phyloP scores from a whole-genome alignment of 345 rosid species.

The Eucalyptus coolabah region DNA sequence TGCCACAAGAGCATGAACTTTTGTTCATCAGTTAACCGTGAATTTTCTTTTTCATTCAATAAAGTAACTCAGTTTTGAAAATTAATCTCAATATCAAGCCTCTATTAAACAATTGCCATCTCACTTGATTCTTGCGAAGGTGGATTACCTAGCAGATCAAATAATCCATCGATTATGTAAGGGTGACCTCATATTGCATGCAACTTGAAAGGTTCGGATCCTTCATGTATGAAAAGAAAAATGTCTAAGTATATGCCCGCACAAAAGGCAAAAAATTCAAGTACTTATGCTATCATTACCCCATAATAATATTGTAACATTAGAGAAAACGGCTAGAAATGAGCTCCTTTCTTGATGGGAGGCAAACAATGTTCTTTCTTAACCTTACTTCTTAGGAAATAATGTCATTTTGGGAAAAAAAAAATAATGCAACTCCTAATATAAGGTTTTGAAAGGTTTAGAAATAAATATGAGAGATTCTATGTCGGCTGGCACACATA shows the following conservation, averaged over 20 bases:
- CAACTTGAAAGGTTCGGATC: not conserved
- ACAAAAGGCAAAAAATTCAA: not conserved
- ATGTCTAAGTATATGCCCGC: no score
- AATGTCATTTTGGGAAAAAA: not conserved
- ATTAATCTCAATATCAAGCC: not conserved
- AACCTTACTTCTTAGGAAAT: not conserved
- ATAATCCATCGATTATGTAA: not conserved
- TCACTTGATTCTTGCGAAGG: not conserved
- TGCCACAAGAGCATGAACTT: not conserved
- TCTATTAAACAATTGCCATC: not conserved
- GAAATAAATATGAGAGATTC: not conserved
- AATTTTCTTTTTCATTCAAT: no score
- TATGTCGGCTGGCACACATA: not conserved
- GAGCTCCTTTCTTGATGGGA: not conserved
- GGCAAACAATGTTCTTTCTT: no score
- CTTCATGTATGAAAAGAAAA: not conserved
- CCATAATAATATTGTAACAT: not conserved
- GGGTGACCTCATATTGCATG: no score
- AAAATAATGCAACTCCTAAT: not conserved
- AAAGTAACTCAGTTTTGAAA: not conserved
- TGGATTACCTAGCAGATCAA: not conserved
- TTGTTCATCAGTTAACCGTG: not conserved
- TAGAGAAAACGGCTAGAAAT: not conserved
- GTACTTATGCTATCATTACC: not conserved
- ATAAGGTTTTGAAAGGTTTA: not conserved